phyloP scores from a whole-genome alignment of 352 stramenopile genomes.

The Pythium brassicae region DNA sequence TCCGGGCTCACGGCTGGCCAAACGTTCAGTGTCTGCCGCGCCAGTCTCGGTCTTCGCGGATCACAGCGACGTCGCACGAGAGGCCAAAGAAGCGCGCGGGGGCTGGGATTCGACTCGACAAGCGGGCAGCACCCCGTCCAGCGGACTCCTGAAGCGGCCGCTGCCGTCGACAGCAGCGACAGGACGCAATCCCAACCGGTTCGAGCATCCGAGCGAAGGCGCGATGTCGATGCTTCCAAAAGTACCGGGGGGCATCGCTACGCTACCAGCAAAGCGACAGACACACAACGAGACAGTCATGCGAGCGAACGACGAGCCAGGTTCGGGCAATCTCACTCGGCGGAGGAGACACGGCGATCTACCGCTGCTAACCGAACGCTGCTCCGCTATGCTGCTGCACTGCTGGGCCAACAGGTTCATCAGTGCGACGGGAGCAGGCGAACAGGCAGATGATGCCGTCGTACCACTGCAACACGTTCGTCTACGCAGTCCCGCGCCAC shows the following conservation, averaged over 20 bases:
- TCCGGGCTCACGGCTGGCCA: constrained; percentile 3
- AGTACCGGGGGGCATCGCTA: no score
- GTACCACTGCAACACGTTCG: constrained; percentile 46
- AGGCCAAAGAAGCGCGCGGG: background rate
- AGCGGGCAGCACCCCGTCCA: background rate
- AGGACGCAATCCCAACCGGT: background rate
- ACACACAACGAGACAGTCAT: no score
- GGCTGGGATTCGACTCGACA: background rate
- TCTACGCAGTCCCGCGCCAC: constrained; percentile 60
- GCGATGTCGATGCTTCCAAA: background rate
- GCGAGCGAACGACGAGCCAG: no score
- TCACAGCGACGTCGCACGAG: background rate
- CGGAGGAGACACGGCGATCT: no score
- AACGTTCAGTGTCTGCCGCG: constrained; percentile 7
- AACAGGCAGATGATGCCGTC: background rate
- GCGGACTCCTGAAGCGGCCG: background rate
- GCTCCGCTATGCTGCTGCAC: background rate
- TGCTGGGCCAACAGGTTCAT: background rate
- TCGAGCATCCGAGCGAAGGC: background rate
- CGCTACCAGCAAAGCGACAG: no score
- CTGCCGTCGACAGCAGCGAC: background rate
- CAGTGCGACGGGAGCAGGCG: background rate
- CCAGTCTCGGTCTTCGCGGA: constrained; percentile 13
- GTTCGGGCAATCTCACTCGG: no score
- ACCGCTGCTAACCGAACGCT: no score